These are phyloP conservation scores for Vigna hirtella DNA, from an alignment of 306 rosid genomes.

Conservation along the genomic window DNA sequence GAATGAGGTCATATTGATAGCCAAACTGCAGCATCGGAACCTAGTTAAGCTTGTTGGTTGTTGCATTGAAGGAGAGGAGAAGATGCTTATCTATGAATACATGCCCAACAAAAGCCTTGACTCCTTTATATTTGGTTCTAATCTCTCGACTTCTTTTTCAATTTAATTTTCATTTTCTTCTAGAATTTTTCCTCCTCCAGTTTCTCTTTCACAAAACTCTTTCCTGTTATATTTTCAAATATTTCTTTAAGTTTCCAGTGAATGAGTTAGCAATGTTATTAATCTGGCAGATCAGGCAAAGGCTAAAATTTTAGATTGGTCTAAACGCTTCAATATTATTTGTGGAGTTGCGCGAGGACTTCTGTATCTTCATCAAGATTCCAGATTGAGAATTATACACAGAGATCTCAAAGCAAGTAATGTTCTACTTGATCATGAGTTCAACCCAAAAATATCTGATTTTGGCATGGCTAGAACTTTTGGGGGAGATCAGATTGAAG, in stretches of 20 bases:
- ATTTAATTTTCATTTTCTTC: slow-evolving; percentile 26
- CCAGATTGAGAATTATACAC: slow-evolving; percentile 49
- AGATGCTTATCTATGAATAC: slow-evolving; percentile 47
- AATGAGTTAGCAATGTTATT: slow-evolving; percentile 5
- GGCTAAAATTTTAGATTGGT: slow-evolving; percentile 48
- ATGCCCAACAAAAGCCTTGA: slow-evolving; percentile 52
- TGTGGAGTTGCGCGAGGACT: slow-evolving; percentile 64
- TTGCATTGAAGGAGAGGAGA: slow-evolving; percentile 47
- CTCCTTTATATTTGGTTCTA: slow-evolving; percentile 45
- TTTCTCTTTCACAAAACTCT: not conserved
- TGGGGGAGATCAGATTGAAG: slow-evolving; percentile 48
- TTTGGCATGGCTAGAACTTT: slow-evolving; percentile 54
- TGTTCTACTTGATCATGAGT: slow-evolving; percentile 42
- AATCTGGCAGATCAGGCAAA: slow-evolving; percentile 43
- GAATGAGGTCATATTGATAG: slow-evolving; percentile 48
- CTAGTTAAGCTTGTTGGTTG: slow-evolving; percentile 48
- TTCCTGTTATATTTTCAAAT: not conserved
- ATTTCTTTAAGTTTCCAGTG: not conserved
- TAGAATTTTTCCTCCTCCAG: not conserved
- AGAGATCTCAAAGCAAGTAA: slow-evolving; percentile 51
- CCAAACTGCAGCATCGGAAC: slow-evolving; percentile 50
- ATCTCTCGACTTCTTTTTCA: not conserved
- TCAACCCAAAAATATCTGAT: slow-evolving; percentile 47
- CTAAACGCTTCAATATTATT: slow-evolving; percentile 52
- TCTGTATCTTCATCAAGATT: slow-evolving; percentile 66